Percentiles rank a stretch among this genome's conserved stretches.
These are phyloP conservation scores for Cyclospora cayetanensis DNA, from an alignment of 169 alveolate species.

Conservation along the genomic window DNA sequence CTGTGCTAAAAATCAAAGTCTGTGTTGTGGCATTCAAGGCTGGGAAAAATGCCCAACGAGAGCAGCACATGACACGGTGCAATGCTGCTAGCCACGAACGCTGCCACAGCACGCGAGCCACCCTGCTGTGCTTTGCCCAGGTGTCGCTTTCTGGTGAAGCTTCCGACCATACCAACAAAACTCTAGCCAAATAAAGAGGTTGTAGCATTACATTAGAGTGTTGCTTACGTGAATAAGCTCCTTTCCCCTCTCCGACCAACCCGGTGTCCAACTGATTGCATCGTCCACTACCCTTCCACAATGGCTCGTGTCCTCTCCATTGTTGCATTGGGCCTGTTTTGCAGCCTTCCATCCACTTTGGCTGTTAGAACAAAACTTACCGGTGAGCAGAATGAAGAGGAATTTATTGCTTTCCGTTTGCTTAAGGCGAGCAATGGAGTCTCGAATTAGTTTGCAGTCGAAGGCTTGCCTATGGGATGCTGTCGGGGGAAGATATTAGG, in stretches of 20 bases:
- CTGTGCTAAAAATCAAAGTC: too few relatives aligned
- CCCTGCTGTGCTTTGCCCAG: too few relatives aligned
- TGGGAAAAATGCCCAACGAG: too few relatives aligned
- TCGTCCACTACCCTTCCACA: not conserved
- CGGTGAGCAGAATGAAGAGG: too few relatives aligned
- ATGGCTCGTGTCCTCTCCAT: slow-evolving; percentile 52
- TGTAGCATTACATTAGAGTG: not conserved
- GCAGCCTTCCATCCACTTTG: not conserved
- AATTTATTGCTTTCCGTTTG: too few relatives aligned
- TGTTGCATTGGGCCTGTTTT: slow-evolving; percentile 45
- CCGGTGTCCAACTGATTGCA: too few relatives aligned
- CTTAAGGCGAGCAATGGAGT: too few relatives aligned
- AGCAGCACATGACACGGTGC: not conserved
- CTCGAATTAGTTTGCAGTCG: too few relatives aligned
- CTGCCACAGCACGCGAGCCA: too few relatives aligned
- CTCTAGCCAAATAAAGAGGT: not conserved
- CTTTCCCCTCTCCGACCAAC: not conserved
- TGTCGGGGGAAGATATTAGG: too few relatives aligned
- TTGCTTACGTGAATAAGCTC: not conserved
- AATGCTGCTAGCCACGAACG: slow-evolving; percentile 28
- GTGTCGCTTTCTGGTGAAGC: slow-evolving; percentile 14
- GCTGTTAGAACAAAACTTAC: slow-evolving; percentile 9
- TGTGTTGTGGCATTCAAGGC: too few relatives aligned
- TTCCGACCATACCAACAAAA: not conserved
- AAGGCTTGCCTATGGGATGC: too few relatives aligned